Percentiles rank a stretch among this genome's conserved stretches.
These are phyloP conservation scores for Daldinia caldariorum DNA, from an alignment of 495 filamentous ascomycete species.

Conservation along the genomic window DNA sequence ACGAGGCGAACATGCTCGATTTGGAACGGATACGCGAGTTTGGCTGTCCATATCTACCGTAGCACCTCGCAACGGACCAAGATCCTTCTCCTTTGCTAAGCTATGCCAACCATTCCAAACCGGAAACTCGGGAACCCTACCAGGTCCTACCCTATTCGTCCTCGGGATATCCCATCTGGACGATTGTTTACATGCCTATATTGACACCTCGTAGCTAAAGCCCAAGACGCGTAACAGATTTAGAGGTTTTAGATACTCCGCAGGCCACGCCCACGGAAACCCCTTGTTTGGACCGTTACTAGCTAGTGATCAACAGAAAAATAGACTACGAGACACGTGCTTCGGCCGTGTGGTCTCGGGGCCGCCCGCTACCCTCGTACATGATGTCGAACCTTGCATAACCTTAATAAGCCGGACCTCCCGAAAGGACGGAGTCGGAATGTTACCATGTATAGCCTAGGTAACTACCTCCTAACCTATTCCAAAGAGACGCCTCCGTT, in stretches of 20 bases:
- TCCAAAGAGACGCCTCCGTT: neutral
- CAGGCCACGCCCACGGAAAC: neutral
- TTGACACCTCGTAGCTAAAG: constrained; percentile 7
- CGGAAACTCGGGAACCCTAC: neutral
- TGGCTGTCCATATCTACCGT: constrained; percentile 18
- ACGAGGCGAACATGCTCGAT: constrained; percentile 26
- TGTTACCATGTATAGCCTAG: neutral
- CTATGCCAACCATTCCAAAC: constrained; percentile 11
- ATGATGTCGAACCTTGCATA: constrained; percentile 7
- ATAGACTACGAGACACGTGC: constrained; percentile 2
- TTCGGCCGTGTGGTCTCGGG: neutral
- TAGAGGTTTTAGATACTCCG: neutral
- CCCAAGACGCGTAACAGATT: constrained; percentile 13
- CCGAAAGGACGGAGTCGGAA: neutral
- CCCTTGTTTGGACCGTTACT: neutral
- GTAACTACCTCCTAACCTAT: no score
- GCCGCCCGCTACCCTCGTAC: neutral
- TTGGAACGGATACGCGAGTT: constrained; percentile 11
- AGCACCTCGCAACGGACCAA: constrained; percentile 9
- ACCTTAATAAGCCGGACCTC: constrained; percentile 7
- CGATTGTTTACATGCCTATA: neutral
- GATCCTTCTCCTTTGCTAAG: constrained; percentile 18
- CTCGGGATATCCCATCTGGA: neutral
- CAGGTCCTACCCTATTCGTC: constrained; percentile 10
- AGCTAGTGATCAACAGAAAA: neutral